Percentiles rank a stretch among this genome's conserved stretches.
Evolutionary conservation across 768 basidiomycete genomes (phyloP).

Genomic region (Strobilomyces echinocephalus): DNA sequence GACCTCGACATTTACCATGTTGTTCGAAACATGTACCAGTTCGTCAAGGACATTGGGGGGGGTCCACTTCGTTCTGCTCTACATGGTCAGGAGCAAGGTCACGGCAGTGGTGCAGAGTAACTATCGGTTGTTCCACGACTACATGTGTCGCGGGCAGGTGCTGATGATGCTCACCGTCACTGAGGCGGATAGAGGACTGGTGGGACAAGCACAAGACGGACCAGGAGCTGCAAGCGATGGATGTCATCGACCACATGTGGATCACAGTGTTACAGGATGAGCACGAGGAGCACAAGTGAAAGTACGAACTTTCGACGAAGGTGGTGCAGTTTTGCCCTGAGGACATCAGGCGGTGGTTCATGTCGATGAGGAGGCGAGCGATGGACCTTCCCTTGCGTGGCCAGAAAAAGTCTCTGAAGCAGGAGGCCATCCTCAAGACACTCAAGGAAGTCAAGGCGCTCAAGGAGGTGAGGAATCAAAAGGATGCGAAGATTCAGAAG

Average conservation of each 20-base stretch:
- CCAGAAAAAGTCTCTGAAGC: constrained; percentile 4
- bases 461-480: constrained; percentile 2
- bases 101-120: constrained; percentile 32
- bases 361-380: constrained; percentile 8
- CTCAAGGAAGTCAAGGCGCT: constrained; percentile 12
- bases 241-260: constrained; percentile 24
- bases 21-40: constrained; percentile 22
- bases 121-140: constrained; percentile 34
- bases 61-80: constrained; percentile 37
- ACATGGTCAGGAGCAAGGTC: constrained; percentile 37
- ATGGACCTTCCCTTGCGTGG: constrained; percentile 14
- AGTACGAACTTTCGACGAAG: constrained; percentile 14
- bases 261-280: constrained; percentile 26
- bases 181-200: constrained; percentile 34
- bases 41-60: constrained; percentile 30
- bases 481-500: not conserved
- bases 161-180: constrained; percentile 36
- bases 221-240: constrained; percentile 6
- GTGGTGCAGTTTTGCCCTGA: constrained; percentile 10
- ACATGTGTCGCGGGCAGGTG: constrained; percentile 34
- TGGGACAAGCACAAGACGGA: constrained; percentile 25
- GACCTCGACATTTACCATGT: constrained; percentile 19
- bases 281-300: constrained; percentile 13
- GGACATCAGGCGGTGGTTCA: constrained; percentile 14
- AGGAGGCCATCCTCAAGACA: constrained; percentile 7